phyloP scores from a whole-genome alignment of 2,329 filamentous ascomycete species.

The Colletotrichum orchidophilum region DNA sequence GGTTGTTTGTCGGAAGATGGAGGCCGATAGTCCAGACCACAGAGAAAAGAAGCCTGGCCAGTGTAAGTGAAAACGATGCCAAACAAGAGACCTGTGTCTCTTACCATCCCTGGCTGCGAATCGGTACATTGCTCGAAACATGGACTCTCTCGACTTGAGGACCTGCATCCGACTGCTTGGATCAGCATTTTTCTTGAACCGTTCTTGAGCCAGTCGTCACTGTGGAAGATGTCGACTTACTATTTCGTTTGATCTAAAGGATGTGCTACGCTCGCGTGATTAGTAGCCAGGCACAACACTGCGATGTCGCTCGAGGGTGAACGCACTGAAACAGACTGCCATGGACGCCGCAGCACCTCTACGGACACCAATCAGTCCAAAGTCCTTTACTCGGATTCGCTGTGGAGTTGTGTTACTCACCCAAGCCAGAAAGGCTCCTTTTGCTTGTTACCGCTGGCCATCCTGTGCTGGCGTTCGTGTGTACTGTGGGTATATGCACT shows the following conservation, averaged over 20 bases:
- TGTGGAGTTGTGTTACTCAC: constrained; percentile 39
- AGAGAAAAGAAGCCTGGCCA: constrained; percentile 49
- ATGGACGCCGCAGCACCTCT: constrained; percentile 56
- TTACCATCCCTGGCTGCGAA: constrained; percentile 52
- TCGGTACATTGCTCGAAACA: constrained; percentile 48
- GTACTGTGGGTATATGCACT: not conserved
- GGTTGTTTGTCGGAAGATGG: constrained; percentile 53
- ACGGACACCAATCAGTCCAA: not conserved
- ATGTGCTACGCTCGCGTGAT: constrained; percentile 43
- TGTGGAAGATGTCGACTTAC: constrained; percentile 37
- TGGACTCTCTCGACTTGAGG: constrained; percentile 49
- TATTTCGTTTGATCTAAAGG: constrained; percentile 57
- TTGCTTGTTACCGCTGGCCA: constrained; percentile 36
- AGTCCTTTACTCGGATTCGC: fast-evolving
- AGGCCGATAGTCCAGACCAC: constrained; percentile 54
- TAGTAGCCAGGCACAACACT: not conserved
- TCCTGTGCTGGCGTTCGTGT: not conserved
- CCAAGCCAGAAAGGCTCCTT: constrained; percentile 57
- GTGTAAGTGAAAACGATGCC: not conserved
- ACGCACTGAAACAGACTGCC: constrained; percentile 56
- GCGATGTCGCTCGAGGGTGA: not conserved
- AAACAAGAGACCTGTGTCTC: not conserved
- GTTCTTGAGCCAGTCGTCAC: no score
- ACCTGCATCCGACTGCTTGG: constrained; percentile 53
- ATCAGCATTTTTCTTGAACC: not conserved